Conservation (phyloP, 495 filamentous ascomycete species). For the Parathielavia appendiculata region DNA sequence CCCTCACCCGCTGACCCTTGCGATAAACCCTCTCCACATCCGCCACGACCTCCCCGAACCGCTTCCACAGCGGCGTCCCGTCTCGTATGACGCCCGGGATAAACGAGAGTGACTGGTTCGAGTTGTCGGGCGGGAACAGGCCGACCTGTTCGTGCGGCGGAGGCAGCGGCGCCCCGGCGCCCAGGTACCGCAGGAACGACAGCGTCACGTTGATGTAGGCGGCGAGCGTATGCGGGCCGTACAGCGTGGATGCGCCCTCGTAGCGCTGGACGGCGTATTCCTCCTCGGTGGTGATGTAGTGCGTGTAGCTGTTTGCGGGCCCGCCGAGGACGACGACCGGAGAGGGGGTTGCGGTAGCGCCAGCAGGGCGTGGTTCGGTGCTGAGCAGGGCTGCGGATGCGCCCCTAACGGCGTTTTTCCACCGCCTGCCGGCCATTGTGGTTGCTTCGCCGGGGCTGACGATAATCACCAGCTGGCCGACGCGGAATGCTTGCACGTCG, state of each 20-base stretch:
- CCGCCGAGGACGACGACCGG: slow-evolving; percentile 86
- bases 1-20: slow-evolving; percentile 58
- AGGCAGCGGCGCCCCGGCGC: slow-evolving; percentile 42
- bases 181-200: slow-evolving; percentile 64
- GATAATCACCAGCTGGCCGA: slow-evolving; percentile 84
- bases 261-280: slow-evolving; percentile 89
- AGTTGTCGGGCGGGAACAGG: slow-evolving; percentile 74
- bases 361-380: slow-evolving; percentile 22
- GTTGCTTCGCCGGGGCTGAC: slow-evolving; percentile 87
- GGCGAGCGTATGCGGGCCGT: slow-evolving; percentile 85
- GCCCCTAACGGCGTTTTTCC: slow-evolving; percentile 72
- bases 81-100: slow-evolving; percentile 77
- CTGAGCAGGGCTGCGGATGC: slow-evolving; percentile 44
- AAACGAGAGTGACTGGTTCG: slow-evolving; percentile 72
- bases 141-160: slow-evolving; percentile 43
- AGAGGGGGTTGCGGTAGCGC: slow-evolving; percentile 6
- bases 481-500: slow-evolving; percentile 82
- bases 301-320: slow-evolving; percentile 91
- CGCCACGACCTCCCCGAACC: slow-evolving; percentile 66
- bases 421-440: slow-evolving; percentile 90
- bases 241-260: slow-evolving; percentile 91
- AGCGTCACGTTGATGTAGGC: slow-evolving; percentile 86
- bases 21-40: slow-evolving; percentile 51
- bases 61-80: slow-evolving; percentile 60
- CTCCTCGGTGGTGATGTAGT: slow-evolving; percentile 91